phyloP scores from a whole-genome alignment of 2,329 filamentous ascomycete species.

The Alternaria brassicae region DNA sequence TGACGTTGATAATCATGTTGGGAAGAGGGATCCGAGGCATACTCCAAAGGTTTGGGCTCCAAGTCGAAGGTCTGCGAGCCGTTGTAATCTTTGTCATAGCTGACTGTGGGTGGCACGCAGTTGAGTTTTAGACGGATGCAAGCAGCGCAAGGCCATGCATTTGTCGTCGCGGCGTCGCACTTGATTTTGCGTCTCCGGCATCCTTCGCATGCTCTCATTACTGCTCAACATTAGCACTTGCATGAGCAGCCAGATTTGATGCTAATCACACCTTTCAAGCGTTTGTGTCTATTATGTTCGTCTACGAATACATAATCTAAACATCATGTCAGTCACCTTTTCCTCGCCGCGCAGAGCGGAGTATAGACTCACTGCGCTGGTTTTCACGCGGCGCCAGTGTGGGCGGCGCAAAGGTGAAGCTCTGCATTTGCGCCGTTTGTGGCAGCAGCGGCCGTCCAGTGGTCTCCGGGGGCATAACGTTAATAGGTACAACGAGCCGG shows the following conservation, averaged over 20 bases:
- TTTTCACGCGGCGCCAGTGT: constrained; percentile 72
- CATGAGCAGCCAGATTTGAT: background rate
- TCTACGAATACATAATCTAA: constrained; percentile 98
- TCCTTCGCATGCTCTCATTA: constrained; percentile 97
- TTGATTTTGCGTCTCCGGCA: constrained; percentile 96
- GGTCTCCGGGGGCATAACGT: constrained; percentile 68
- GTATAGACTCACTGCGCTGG: constrained; percentile 74
- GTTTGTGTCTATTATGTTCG: constrained; percentile 97
- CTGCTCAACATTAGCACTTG: constrained; percentile 57
- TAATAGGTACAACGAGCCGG: constrained; percentile 12
- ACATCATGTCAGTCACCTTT: constrained; percentile 28
- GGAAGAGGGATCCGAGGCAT: constrained; percentile 47
- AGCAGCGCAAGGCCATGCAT: constrained; percentile 95
- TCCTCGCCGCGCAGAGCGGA: background rate
- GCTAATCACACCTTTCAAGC: constrained; percentile 77
- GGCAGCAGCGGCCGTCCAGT: constrained; percentile 68
- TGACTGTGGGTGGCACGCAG: constrained; percentile 86
- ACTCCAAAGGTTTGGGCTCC: constrained; percentile 50
- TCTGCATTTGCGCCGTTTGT: constrained; percentile 73
- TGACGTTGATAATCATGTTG: constrained; percentile 53
- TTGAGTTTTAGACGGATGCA: constrained; percentile 91
- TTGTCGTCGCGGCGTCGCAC: constrained; percentile 95
- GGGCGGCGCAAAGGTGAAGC: constrained; percentile 76
- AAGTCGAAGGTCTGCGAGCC: constrained; percentile 52
- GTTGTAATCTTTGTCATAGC: constrained; percentile 68